A percentile compares a stretch with the other conserved stretches of the same genome.
Conservation (phyloP, 2,329 filamentous ascomycete genomes). For the Lasiodiplodia sp. region DNA sequence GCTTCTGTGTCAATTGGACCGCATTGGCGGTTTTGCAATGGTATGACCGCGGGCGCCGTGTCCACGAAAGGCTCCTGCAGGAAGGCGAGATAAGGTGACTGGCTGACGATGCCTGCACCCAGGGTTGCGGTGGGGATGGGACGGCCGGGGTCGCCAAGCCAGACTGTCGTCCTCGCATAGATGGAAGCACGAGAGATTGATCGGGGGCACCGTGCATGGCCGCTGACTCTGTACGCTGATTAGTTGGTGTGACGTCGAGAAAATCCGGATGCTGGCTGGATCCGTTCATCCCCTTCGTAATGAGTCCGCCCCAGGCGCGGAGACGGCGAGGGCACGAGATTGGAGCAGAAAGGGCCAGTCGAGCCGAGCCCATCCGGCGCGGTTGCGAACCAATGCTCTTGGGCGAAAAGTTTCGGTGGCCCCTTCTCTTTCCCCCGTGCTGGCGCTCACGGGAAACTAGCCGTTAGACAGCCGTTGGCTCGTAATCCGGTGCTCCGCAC, state of each 20-base stretch:
- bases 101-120: conserved; percentile 47
- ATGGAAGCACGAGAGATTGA: conserved; percentile 30
- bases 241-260: conserved; percentile 30
- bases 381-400: conserved; percentile 37
- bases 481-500: conserved; percentile 27
- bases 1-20: conserved; percentile 43
- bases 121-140: conserved; percentile 38
- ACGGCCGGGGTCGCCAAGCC: conserved; percentile 25
- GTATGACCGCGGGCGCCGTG: conserved; percentile 46
- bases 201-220: conserved; percentile 27
- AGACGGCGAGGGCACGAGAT: conserved; percentile 17
- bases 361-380: conserved; percentile 28
- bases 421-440: conserved; percentile 19
- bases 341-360: conserved; percentile 25
- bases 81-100: conserved; percentile 57
- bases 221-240: conserved; percentile 30
- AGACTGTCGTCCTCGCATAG: conserved; percentile 29
- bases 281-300: conserved; percentile 29
- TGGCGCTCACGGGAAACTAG: conserved; percentile 26
- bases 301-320: conserved; percentile 25
- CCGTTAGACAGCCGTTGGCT: conserved; percentile 20
- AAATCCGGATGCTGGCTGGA: conserved; percentile 30
- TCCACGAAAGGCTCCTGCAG: conserved; percentile 49
- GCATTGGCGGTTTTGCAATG: conserved; percentile 40
- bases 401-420: conserved; percentile 25